Evolutionary conservation across 345 rosid species (phyloP).

Genomic region (Melastoma malabathricum): DNA sequence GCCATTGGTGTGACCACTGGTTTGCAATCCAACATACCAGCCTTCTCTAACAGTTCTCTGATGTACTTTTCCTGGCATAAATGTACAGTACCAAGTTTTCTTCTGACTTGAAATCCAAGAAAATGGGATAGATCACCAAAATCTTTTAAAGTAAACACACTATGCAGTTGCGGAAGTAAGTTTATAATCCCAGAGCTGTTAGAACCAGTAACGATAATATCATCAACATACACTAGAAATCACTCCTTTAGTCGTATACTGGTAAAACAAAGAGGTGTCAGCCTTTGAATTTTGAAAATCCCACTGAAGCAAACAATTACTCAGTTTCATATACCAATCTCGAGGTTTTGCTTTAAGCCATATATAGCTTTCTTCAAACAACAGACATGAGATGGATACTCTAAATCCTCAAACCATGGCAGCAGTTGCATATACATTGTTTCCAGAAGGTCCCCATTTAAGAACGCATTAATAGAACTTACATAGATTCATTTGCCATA

Average conservation of each 20-base stretch:
- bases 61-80: not conserved
- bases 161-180: not conserved
- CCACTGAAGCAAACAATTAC: not conserved
- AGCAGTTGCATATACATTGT: not conserved
- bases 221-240: constrained; percentile 6
- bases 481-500: no score
- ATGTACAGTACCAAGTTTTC: not conserved
- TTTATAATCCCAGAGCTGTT: no score
- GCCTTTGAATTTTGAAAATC: not conserved
- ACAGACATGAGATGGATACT: no score
- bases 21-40: not conserved
- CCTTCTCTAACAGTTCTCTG: not conserved
- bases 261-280: not conserved
- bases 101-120: not conserved
- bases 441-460: constrained; percentile 3
- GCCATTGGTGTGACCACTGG: not conserved
- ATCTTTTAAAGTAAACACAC: not conserved
- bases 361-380: not conserved
- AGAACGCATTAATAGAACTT: constrained; percentile 3
- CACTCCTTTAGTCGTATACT: not conserved
- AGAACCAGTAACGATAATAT: not conserved
- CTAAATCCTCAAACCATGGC: not conserved
- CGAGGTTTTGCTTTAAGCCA: constrained; percentile 1
- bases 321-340: not conserved
- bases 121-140: not conserved